Base-by-base conservation (phyloP, 2,329 filamentous ascomycete genomes). In the Neofusicoccum laricinum region DNA sequence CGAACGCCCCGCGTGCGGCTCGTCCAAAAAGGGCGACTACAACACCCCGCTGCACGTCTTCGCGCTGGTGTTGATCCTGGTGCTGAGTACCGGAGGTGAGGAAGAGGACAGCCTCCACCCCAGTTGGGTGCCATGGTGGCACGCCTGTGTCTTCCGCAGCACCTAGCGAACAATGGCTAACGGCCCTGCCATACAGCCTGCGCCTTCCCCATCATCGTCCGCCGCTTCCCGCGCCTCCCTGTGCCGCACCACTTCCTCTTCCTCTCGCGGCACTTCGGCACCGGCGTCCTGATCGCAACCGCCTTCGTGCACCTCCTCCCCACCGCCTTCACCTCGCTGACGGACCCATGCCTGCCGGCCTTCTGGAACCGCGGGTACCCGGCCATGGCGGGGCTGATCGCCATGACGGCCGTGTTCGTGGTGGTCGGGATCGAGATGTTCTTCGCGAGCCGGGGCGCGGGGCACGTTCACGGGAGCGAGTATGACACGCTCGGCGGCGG, bases 371-470 rank as follows among this genome's bases (percentile, higher is more conserved):
- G 72, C n/a, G 71, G 73, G 61, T 78, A 78, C 59, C 66, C 75
- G 63, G 73, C 76, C 58, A 77, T 77, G 74, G 74, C 76, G 5
- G 76, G 76, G 10, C 65, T 78, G 7, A 72, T 78, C 57, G 76
- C 76, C 51, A 78, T 78, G 76, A 69, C 69, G 3, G 71, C 76
- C 0, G 76, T 79, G 19, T 78, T 80, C 65, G 80, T 90, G 3
- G 93, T 97, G 2, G 91, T 96, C 6, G 86, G 87, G 2, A 85
- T 97, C 61, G 94, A 98, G 76, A 96, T 95, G 79, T 92, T 93
- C 75, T 88, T 98, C 69, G 93, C 92, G 0, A 90, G 89, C 61
- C 84, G 84, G 72, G 87, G 87, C 4, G 86, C 85, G 8, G 81
- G 81, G 15, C 86, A 88, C 72, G 80, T 82, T 53, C 86, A 88